These are phyloP conservation scores for Penicillium tannophilum DNA, from an alignment of 495 filamentous ascomycete species.

Conservation along the genomic window DNA sequence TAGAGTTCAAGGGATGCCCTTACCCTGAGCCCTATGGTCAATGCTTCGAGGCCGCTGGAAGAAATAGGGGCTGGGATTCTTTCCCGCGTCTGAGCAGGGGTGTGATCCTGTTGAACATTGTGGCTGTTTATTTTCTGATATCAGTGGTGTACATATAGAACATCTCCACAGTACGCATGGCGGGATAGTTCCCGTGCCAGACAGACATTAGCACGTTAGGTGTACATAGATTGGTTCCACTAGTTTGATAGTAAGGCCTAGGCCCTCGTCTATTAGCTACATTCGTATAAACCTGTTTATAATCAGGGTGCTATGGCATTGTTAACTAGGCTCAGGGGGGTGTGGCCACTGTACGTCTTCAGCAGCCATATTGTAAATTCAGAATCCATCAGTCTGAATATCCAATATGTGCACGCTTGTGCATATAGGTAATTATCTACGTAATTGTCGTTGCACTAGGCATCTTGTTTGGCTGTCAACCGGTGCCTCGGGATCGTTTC, in stretches of 20 bases:
- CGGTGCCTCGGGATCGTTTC: too few species aligned
- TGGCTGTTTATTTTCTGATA: not conserved
- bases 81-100: not conserved
- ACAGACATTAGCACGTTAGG: not conserved
- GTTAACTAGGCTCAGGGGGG: not conserved
- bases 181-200: conserved; percentile 1
- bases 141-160: not conserved
- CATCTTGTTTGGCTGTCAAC: not conserved
- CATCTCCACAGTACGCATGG: not conserved
- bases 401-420: not conserved
- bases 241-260: not conserved
- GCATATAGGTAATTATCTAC: not conserved
- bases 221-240: conserved; percentile 2
- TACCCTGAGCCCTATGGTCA: conserved; percentile 32
- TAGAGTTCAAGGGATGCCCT: conserved; percentile 28
- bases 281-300: not conserved
- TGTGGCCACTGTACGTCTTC: not conserved
- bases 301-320: not conserved
- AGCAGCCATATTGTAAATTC: not conserved
- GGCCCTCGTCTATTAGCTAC: not conserved
- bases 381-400: not conserved
- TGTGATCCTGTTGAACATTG: conserved; percentile 1
- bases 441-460: not conserved
- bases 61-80: conserved; percentile 2
- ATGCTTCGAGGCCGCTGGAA: conserved; percentile 1